These are phyloP conservation scores for Cladosporium sp. DNA, from an alignment of 2,329 filamentous ascomycete species.

Conservation along the genomic window DNA sequence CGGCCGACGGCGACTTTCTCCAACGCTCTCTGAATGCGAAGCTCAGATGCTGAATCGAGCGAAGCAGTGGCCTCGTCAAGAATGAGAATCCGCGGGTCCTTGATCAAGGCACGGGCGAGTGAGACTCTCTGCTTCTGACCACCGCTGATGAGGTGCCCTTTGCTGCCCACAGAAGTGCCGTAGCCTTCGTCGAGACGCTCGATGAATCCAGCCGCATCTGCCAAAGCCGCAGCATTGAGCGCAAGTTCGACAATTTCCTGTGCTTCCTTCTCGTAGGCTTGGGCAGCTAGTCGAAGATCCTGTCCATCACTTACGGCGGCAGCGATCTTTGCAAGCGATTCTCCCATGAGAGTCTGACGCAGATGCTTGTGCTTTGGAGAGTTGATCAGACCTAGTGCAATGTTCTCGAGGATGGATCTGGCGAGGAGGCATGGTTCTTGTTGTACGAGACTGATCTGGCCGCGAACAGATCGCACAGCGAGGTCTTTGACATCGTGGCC, in stretches of 20 bases:
- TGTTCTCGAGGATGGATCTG: slow-evolving; percentile 34
- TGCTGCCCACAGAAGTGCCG: slow-evolving; percentile 45
- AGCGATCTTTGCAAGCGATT: slow-evolving; percentile 21
- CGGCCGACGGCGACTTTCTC: slow-evolving; percentile 31
- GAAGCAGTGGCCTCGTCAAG: slow-evolving; percentile 43
- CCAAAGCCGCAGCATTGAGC: slow-evolving; percentile 24
- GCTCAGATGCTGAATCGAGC: slow-evolving; percentile 24
- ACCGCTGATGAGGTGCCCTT: slow-evolving; percentile 29
- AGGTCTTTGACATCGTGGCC: slow-evolving; percentile 26
- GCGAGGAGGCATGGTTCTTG: slow-evolving; percentile 35
- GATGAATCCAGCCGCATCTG: slow-evolving; percentile 44
- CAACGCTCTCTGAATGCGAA: slow-evolving; percentile 33
- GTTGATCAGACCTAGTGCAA: slow-evolving; percentile 35
- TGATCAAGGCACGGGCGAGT: slow-evolving; percentile 40
- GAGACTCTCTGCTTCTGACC: slow-evolving; percentile 42
- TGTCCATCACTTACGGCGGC: slow-evolving; percentile 33
- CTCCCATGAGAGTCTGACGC: slow-evolving; percentile 3
- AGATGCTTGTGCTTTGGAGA: slow-evolving; percentile 16
- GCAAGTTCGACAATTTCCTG: slow-evolving; percentile 32
- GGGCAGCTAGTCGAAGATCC: slow-evolving; percentile 32
- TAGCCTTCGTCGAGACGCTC: slow-evolving; percentile 47
- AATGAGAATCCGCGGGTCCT: slow-evolving; percentile 36
- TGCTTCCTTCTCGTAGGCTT: slow-evolving; percentile 29
- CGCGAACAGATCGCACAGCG: slow-evolving; percentile 32
- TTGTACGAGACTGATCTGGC: slow-evolving; percentile 31